These are phyloP conservation scores for Dalbergia oliveri DNA, from an alignment of 306 rosid genomes.

Conservation along the genomic window DNA sequence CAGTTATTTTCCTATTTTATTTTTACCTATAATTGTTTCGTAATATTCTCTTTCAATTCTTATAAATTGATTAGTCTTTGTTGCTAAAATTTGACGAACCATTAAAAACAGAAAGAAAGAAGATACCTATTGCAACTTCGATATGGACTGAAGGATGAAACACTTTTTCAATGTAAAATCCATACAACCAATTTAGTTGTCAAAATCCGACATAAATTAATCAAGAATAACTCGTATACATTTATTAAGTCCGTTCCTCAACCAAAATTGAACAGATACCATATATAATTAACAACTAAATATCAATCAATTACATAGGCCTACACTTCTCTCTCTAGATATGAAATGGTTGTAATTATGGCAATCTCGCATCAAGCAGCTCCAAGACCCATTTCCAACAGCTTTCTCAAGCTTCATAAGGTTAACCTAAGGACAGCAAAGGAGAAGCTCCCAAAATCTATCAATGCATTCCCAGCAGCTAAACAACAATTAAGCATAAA, in stretches of 20 bases:
- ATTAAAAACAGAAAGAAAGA: too few species aligned
- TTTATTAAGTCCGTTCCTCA: slow-evolving; percentile 20
- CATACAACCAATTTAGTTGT: slow-evolving; percentile 5
- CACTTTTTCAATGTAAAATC: neutral
- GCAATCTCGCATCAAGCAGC: slow-evolving; percentile 31
- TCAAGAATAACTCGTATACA: neutral
- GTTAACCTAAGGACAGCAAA: slow-evolving; percentile 7
- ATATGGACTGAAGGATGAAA: too few species aligned
- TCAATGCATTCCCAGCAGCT: slow-evolving; percentile 17
- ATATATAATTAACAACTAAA: slow-evolving; percentile 22
- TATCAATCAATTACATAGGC: neutral
- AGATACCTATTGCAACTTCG: neutral
- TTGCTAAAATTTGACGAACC: too few species aligned
- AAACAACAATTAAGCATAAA: slow-evolving; percentile 21
- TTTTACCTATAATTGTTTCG: too few species aligned
- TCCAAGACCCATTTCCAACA: slow-evolving; percentile 14
- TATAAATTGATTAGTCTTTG: too few species aligned
- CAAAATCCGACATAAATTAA: slow-evolving; percentile 27
- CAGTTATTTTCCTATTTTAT: too few species aligned
- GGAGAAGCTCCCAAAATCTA: slow-evolving; percentile 14
- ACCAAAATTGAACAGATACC: neutral
- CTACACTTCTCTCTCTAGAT: slow-evolving; percentile 1
- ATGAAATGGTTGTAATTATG: slow-evolving; percentile 1
- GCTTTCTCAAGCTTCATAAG: slow-evolving; percentile 21
- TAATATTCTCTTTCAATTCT: too few species aligned